Conservation (phyloP, 139 green algal genomes). For the Chlorella sp. region DNA sequence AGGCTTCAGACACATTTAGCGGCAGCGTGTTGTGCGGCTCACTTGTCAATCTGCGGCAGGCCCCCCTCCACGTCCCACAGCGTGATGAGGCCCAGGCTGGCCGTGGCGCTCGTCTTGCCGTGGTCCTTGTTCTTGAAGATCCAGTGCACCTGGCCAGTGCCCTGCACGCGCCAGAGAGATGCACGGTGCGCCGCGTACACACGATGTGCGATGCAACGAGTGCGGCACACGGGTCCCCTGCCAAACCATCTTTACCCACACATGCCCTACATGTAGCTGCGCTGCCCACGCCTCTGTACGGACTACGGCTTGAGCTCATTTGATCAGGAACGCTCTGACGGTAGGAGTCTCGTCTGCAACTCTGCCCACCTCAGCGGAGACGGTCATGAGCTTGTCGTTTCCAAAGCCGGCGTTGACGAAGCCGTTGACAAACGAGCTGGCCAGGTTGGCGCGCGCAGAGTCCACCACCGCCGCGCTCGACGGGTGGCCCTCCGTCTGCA, state of each 20-base stretch:
- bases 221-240: too few relatives aligned
- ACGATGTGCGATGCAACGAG: too few relatives aligned
- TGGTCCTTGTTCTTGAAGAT: constrained; percentile 99
- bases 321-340: too few relatives aligned
- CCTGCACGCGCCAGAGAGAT: too few relatives aligned
- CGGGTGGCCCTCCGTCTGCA: constrained; percentile 56
- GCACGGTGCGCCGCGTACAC: too few relatives aligned
- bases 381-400: constrained; percentile 61
- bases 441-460: constrained; percentile 89
- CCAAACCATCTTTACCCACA: too few relatives aligned
- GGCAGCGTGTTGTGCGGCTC: too few relatives aligned
- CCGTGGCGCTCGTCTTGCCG: constrained; percentile 91
- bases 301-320: too few relatives aligned
- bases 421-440: constrained; percentile 94
- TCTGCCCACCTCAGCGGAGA: constrained; percentile 12
- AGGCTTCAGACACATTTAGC: too few relatives aligned
- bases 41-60: constrained; percentile 92
- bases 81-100: constrained; percentile 78
- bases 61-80: constrained; percentile 98
- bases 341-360: too few relatives aligned
- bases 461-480: constrained; percentile 64
- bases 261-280: too few relatives aligned
- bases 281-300: too few relatives aligned
- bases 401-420: constrained; percentile 99
- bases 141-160: constrained; percentile 63